Conservation (phyloP, 2,329 filamentous ascomycete genomes). For the Atkinsonella texensis region DNA sequence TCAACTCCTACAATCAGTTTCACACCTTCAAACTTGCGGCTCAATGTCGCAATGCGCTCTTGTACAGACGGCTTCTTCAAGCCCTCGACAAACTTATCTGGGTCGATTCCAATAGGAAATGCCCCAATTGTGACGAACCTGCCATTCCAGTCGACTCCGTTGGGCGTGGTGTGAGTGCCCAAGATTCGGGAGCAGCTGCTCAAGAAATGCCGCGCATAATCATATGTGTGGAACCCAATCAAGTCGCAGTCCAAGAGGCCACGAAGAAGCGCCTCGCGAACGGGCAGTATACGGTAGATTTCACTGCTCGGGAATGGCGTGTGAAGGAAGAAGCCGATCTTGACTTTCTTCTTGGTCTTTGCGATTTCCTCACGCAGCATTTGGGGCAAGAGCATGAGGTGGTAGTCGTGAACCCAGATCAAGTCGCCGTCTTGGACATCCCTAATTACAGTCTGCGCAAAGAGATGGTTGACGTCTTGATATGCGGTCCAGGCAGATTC, state of each 20-base stretch:
- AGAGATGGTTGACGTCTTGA: conserved; percentile 82
- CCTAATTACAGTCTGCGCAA: conserved; percentile 75
- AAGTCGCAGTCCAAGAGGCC: conserved; percentile 89
- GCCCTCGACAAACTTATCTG: conserved; percentile 88
- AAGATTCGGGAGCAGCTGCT: conserved; percentile 93
- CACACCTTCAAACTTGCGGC: conserved; percentile 87
- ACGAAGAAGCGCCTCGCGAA: conserved; percentile 75
- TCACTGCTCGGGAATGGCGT: conserved; percentile 95
- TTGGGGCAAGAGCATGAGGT: conserved; percentile 89
- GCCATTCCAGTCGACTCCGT: conserved; percentile 82
- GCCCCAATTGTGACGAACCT: conserved; percentile 86
- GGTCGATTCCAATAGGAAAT: conserved; percentile 96
- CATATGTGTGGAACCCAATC: conserved; percentile 96
- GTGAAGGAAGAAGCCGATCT: conserved; percentile 96
- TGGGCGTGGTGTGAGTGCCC: conserved; percentile 69
- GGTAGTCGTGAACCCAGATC: conserved; percentile 98
- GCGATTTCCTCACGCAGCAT: conserved; percentile 90
- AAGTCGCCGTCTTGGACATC: conserved; percentile 89
- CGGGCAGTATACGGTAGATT: conserved; percentile 90
- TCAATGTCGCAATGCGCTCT: conserved; percentile 72
- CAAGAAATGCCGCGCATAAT: conserved; percentile 95
- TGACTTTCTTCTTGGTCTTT: conserved; percentile 73
- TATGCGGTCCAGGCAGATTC: conserved; percentile 91
- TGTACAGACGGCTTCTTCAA: conserved; percentile 77
- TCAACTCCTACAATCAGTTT: conserved; percentile 97